phyloP scores from a whole-genome alignment of 371 early-diverging fungal genomes.

The Dichotomocladium elegans region DNA sequence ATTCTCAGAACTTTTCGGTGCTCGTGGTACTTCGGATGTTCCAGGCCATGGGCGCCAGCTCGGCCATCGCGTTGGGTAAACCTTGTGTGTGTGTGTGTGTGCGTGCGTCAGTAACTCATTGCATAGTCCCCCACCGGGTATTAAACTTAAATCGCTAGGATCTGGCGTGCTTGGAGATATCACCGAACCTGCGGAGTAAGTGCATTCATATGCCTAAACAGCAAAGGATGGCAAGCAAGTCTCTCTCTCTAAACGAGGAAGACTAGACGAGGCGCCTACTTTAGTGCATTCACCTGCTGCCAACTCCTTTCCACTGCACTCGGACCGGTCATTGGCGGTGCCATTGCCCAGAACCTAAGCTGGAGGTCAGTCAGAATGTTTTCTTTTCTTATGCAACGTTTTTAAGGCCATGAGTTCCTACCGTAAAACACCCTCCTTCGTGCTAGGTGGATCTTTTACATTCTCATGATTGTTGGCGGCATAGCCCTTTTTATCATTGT shows the following conservation, averaged over 20 bases:
- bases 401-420: too few species aligned
- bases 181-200: slow-evolving; percentile 47
- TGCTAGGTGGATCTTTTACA: slow-evolving; percentile 51
- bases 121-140: not conserved
- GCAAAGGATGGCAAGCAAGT: not conserved
- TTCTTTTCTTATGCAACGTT: too few species aligned
- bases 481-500: slow-evolving; percentile 39
- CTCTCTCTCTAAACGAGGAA: not conserved
- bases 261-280: slow-evolving; percentile 41
- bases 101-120: not conserved
- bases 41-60: slow-evolving; percentile 57
- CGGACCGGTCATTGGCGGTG: slow-evolving; percentile 47
- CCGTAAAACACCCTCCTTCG: too few species aligned
- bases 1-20: slow-evolving; percentile 39
- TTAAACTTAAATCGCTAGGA: slow-evolving; percentile 10
- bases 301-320: slow-evolving; percentile 34
- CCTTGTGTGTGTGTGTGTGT: not conserved
- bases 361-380: slow-evolving; percentile 1
- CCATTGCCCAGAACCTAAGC: slow-evolving; percentile 8
- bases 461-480: slow-evolving; percentile 47
- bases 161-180: slow-evolving; percentile 45
- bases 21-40: slow-evolving; percentile 56
- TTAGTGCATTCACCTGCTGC: slow-evolving; percentile 48
- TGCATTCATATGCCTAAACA: not conserved
- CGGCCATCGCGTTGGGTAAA: slow-evolving; percentile 55